Evolutionary conservation across 73 alveolate genomes (phyloP).

Genomic region (Paramecium sonneborni): DNA sequence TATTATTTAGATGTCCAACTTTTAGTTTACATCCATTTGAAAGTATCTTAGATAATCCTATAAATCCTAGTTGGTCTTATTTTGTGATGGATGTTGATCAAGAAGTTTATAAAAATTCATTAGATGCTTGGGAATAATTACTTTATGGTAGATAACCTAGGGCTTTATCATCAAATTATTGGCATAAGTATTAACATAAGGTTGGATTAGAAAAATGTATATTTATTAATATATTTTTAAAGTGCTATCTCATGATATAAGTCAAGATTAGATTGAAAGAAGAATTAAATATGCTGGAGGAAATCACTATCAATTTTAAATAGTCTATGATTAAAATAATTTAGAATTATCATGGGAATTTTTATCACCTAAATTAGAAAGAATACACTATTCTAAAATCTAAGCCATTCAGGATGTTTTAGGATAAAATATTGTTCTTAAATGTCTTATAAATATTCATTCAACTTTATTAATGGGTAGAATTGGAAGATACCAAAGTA

Average conservation of each 20-base stretch:
- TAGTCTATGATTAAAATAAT: background rate
- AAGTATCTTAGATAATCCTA: conserved; percentile 19
- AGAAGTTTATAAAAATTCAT: background rate
- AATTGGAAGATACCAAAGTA: conserved; percentile 39
- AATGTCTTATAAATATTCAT: conserved; percentile 60
- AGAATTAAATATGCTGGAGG: conserved; percentile 48
- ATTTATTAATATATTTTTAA: background rate
- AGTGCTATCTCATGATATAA: conserved; percentile 29
- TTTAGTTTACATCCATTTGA: conserved; percentile 66
- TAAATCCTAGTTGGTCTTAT: conserved; percentile 60
- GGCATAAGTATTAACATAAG: background rate
- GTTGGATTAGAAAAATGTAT: conserved; percentile 22
- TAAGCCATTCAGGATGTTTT: conserved; percentile 38
- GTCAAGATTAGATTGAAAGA: background rate
- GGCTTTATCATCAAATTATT: conserved; percentile 49
- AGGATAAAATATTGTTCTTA: conserved; percentile 52
- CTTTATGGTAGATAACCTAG: conserved; percentile 64
- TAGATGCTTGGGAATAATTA: conserved; percentile 24
- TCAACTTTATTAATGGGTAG: conserved; percentile 66
- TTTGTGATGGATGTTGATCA: conserved; percentile 22
- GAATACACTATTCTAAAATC: background rate
- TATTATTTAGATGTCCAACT: conserved; percentile 55
- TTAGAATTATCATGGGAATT: conserved; percentile 11
- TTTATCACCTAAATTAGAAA: background rate
- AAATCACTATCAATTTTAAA: conserved; percentile 15